phyloP scores from a whole-genome alignment of 495 filamentous ascomycete genomes.

The Lichenothelia convexa region DNA sequence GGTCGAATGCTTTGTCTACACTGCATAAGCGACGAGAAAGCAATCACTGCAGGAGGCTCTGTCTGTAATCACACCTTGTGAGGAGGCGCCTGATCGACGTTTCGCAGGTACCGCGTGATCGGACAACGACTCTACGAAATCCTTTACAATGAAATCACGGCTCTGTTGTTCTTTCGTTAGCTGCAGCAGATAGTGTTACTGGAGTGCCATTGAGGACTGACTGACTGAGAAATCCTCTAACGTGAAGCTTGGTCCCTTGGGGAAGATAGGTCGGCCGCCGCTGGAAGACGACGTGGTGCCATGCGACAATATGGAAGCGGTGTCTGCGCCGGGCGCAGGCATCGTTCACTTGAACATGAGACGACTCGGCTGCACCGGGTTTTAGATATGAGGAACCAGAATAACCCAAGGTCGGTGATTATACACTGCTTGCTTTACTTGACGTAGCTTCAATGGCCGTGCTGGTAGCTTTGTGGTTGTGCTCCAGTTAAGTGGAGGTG shows the following conservation, averaged over 20 bases:
- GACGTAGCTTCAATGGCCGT: too few species aligned
- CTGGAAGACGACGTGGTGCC: not conserved
- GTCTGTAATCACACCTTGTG: conserved; percentile 9
- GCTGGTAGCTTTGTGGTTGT: too few species aligned
- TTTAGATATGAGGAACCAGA: too few species aligned
- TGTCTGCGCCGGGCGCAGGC: too few species aligned
- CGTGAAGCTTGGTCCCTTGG: conserved; percentile 60
- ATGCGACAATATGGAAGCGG: too few species aligned
- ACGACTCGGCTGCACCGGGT: too few species aligned
- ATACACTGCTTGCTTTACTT: too few species aligned
- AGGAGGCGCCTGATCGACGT: conserved; percentile 48
- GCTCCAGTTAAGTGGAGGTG: too few species aligned
- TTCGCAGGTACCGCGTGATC: conserved; percentile 57
- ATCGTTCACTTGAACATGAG: too few species aligned
- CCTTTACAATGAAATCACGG: conserved; percentile 91
- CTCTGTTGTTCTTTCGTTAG: conserved; percentile 15
- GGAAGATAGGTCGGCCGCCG: conserved; percentile 36
- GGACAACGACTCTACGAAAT: conserved; percentile 87
- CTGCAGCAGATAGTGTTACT: too few species aligned
- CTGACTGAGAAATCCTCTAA: conserved; percentile 63
- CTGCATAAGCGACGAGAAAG: conserved; percentile 1
- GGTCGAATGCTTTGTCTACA: conserved; percentile 51
- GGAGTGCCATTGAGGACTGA: not conserved
- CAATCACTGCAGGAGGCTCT: too few species aligned
- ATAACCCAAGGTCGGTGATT: too few species aligned